Conservation (phyloP, 2,329 filamentous ascomycete genomes). For the Cercospora nicotianae region DNA sequence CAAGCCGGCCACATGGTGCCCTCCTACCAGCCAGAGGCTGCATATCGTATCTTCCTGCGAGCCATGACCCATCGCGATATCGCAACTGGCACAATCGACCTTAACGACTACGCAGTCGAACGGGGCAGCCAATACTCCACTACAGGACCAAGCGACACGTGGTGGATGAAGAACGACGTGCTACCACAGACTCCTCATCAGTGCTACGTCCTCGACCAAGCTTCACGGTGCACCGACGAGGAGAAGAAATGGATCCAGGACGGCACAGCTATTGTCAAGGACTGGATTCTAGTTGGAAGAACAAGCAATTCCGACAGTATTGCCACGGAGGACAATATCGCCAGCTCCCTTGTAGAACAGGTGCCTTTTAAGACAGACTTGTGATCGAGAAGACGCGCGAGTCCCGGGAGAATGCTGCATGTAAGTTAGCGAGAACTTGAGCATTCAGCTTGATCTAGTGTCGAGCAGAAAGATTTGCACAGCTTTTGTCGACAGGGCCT, state of each 20-base stretch:
- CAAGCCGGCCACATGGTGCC: conserved; percentile 50
- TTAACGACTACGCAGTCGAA: conserved; percentile 19
- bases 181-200: conserved; percentile 30
- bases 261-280: conserved; percentile 35
- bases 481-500: neutral
- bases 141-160: conserved; percentile 31
- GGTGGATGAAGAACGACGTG: conserved; percentile 38
- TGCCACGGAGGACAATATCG: neutral
- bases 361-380: conserved; percentile 3
- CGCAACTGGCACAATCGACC: conserved; percentile 37
- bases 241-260: conserved; percentile 34
- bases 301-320: neutral
- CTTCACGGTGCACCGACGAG: conserved; percentile 30
- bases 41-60: conserved; percentile 43
- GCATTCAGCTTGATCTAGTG: neutral
- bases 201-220: conserved; percentile 32
- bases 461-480: neutral
- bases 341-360: neutral
- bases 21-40: conserved; percentile 41
- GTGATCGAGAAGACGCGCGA: neutral
- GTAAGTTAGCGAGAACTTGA: neutral
- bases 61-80: conserved; percentile 39
- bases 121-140: conserved; percentile 29
- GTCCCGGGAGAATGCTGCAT: neutral
- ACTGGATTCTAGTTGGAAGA: conserved; percentile 36